Evolutionary conservation across 2,329 filamentous ascomycete species (phyloP).

Genomic region (Emericellopsis atlantica): DNA sequence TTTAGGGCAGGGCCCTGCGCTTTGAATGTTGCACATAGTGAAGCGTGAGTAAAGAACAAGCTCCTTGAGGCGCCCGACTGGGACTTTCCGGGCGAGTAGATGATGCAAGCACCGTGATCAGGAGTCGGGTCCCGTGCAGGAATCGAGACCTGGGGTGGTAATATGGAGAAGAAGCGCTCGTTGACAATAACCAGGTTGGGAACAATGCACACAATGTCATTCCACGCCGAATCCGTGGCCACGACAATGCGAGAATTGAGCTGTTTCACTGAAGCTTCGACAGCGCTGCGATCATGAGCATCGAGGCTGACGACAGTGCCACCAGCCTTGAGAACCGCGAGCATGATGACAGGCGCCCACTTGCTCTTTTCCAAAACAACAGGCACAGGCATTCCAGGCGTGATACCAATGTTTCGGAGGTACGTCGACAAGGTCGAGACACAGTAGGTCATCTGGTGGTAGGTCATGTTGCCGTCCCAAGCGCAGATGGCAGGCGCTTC

Average conservation of each 20-base stretch:
- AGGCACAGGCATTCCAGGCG: conserved; percentile 44
- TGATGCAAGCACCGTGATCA: conserved; percentile 43
- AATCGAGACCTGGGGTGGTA: conserved; percentile 16
- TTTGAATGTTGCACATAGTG: conserved; percentile 40
- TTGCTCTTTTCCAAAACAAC: conserved; percentile 59
- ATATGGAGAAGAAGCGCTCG: conserved; percentile 23
- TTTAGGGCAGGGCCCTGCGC: conserved; percentile 36
- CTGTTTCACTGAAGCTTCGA: conserved; percentile 27
- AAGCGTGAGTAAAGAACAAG: conserved; percentile 47
- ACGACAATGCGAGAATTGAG: conserved; percentile 30
- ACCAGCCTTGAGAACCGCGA: conserved; percentile 52
- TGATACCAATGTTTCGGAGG: conserved; percentile 36
- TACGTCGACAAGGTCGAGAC: conserved; percentile 25
- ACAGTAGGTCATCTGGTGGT: conserved; percentile 22
- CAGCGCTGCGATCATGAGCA: conserved; percentile 25
- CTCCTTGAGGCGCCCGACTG: conserved; percentile 33
- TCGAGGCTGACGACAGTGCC: conserved; percentile 38
- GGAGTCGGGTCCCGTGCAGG: conserved; percentile 19
- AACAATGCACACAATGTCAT: conserved; percentile 23
- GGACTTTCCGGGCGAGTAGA: conserved; percentile 42
- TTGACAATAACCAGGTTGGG: conserved; percentile 28
- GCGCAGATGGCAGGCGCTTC: conserved; percentile 27
- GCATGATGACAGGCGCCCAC: conserved; percentile 55
- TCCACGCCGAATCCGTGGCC: conserved; percentile 27
- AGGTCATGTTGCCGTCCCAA: conserved; percentile 31